Base-by-base conservation (phyloP, 2,329 filamentous ascomycete genomes). In the Fusarium zealandicum region DNA sequence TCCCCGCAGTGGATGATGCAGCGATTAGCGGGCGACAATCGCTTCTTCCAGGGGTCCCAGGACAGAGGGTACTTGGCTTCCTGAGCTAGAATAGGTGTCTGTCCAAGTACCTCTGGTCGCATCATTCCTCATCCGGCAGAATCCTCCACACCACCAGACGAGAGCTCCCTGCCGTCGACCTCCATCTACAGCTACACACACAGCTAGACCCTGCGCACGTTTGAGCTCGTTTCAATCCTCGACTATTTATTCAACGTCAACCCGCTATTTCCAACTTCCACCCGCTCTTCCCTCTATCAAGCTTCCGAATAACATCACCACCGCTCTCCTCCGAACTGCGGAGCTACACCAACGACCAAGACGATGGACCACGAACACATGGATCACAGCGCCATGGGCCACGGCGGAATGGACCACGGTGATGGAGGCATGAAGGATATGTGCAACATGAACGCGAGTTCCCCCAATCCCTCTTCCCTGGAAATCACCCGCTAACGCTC, bases 371-470 rank as follows among this genome's bases (percentile, higher is more conserved):
- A 80, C 69, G 67, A 69, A 14, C 70, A 73, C 46, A 77, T 76
- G 72, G 72, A 77, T 48, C 78, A 80, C 69, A 67, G 73, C 52
- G 69, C 70, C 32, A 80, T 78, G 77, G 74, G 62, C 49, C 71
- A 74, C 70, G 72, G 73, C 57, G 68, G 72, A 48, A 83, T 82
- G 78, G 84, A 80, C 58, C 84, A 88, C 68, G 80, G 80, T 54
- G 81, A 82, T 27, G 82, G 84, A 68, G 81, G 80, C 71, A 86
- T 85, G 81, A 79, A 79, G 48, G 76, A 77, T 63, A 85, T 87
- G 80, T 97, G 93, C 83, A 93, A 81, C 75, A 97, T 97, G 92
- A 96, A 93, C 75, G 93, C 93, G 78, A 69, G 88, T 69, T 44
- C 52, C 27, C 40, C 30, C 16, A n/a, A 33, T 33, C 27, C 31